These are phyloP conservation scores for Penicillium psychrosexuale DNA, from an alignment of 2,329 filamentous ascomycete species.

Conservation along the genomic window DNA sequence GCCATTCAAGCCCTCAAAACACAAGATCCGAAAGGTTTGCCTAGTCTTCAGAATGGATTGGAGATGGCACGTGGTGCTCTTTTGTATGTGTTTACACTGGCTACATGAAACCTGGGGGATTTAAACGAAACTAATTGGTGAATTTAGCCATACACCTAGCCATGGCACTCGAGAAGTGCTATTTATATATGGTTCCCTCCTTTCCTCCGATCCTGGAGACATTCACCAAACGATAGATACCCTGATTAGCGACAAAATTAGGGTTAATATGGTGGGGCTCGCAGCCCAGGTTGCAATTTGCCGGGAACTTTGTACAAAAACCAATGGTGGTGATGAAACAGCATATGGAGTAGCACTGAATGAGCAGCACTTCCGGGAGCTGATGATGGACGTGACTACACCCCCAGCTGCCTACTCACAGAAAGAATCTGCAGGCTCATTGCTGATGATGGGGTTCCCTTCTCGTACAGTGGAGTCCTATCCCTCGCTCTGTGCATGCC, in stretches of 20 bases:
- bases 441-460: constrained; percentile 98
- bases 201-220: constrained; percentile 89
- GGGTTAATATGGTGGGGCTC: constrained; percentile 84
- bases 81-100: constrained; percentile 56
- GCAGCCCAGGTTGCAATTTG: constrained; percentile 91
- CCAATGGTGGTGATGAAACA: constrained; percentile 69
- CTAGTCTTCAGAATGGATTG: constrained; percentile 87
- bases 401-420: constrained; percentile 74
- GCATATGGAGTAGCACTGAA: constrained; percentile 83
- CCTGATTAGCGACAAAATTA: constrained; percentile 77
- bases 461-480: constrained; percentile 72
- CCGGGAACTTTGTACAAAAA: constrained; percentile 79
- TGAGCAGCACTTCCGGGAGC: constrained; percentile 80
- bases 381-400: constrained; percentile 85
- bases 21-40: constrained; percentile 68
- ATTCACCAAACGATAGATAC: constrained; percentile 84
- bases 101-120: neutral
- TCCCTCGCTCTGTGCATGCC: constrained; percentile 83
- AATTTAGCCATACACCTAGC: constrained; percentile 72
- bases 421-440: constrained; percentile 49
- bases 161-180: constrained; percentile 93
- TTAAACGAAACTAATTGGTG: constrained; percentile 4
- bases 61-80: constrained; percentile 91
- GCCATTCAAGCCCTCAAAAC: constrained; percentile 66
- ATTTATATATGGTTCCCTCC: constrained; percentile 83